phyloP scores from a whole-genome alignment of 2,329 filamentous ascomycete genomes.

The Cladophialophora psammophila region DNA sequence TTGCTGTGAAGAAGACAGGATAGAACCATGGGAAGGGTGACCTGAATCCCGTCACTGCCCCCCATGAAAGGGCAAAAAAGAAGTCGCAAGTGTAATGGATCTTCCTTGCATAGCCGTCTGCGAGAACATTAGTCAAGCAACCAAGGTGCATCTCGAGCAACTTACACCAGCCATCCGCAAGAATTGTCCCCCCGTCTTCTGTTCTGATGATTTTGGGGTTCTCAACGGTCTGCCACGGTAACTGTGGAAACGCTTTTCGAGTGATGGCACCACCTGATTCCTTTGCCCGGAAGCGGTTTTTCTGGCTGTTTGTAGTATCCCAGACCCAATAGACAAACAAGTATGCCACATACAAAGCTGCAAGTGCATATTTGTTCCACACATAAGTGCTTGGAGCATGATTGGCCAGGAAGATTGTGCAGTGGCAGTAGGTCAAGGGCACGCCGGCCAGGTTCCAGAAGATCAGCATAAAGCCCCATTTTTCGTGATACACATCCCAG shows the following conservation, averaged over 20 bases:
- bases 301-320: slow-evolving; percentile 91
- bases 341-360: slow-evolving; percentile 72
- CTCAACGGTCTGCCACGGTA: slow-evolving; percentile 84
- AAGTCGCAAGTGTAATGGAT: slow-evolving; percentile 82
- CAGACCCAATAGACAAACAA: slow-evolving; percentile 88
- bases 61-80: slow-evolving; percentile 80
- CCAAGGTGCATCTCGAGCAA: slow-evolving; percentile 36
- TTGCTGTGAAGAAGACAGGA: slow-evolving; percentile 77
- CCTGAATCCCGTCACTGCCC: slow-evolving; percentile 78
- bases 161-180: slow-evolving; percentile 84
- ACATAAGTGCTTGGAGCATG: slow-evolving; percentile 78
- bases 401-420: slow-evolving; percentile 86
- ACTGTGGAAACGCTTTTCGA: slow-evolving; percentile 84
- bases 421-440: slow-evolving; percentile 90
- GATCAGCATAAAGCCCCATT: slow-evolving; percentile 96
- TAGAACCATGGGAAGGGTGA: slow-evolving; percentile 92
- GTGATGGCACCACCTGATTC: slow-evolving; percentile 71
- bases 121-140: slow-evolving; percentile 37
- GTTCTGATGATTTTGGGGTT: slow-evolving; percentile 82
- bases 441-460: slow-evolving; percentile 97
- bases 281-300: slow-evolving; percentile 86
- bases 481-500: slow-evolving; percentile 97
- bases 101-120: slow-evolving; percentile 76
- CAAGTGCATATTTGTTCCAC: slow-evolving; percentile 75
- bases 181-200: slow-evolving; percentile 74